Evolutionary conservation across 805 yeast genomes (phyloP), one percentile per base, ranked within the genome.

Genomic region (Kodamaea neixiangensis): DNA sequence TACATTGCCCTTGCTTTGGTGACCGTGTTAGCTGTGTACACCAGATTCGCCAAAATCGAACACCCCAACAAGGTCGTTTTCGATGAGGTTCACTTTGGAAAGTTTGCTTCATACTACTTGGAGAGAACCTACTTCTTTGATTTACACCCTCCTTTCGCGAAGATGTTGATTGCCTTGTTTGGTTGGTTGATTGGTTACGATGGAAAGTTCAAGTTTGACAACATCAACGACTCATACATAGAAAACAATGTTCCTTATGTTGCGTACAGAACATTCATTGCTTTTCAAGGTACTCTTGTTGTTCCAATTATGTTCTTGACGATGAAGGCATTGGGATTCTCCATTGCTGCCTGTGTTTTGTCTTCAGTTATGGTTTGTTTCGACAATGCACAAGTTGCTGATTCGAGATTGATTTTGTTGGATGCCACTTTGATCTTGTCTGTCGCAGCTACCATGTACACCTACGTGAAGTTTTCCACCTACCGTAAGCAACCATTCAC

Each of bases 121-220:
- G 88, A 93, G 68, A 79, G 97, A 55, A 87, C 97, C 0, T 94
- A 89, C 68, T 94, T 90, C 68, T 94, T 94, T 63, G 99, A 94
- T 71, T 83, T 94, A 47, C 99, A 94, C 71, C 99, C 99, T 7
- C 99, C 99, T 18, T 89, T 94, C 69, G 99, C 97, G 49, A 94
- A 94, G 68, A 77, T 94, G 66, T 76, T 92, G 58, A 89, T 93
- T 69, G 98, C 98, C 0, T 78, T 85, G 52, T 89, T 86, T 37
- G 99, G 99, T 40, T 90, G 86, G 77, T 61, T 94, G 19, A 83
- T 86, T 47, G 97, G 97, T 2, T 94, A 89, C 67, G 84, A 87
- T 62, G 99, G 99, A n/a, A 68, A 80, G 10, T 94, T 91, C 77
- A 89, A 91, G 68, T 94, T 93, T 62, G 96, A 91, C 55, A 83